Base-by-base conservation (phyloP, 192 early-diverging fungal species). In the Coemansia erecta region DNA sequence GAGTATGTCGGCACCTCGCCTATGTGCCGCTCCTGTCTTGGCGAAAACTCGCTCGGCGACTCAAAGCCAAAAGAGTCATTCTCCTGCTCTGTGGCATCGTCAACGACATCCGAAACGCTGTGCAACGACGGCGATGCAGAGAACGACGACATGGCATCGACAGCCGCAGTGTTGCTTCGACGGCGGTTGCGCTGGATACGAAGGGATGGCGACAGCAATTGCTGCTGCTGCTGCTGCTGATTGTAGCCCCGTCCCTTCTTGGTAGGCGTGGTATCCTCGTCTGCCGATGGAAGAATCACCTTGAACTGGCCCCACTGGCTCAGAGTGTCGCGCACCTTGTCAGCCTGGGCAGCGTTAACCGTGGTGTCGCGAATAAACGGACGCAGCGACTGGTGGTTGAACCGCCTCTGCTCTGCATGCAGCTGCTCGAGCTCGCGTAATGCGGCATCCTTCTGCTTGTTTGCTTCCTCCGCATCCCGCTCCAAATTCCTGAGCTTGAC, bases 241-340 rank as follows among this genome's bases (percentile, higher is more conserved):
- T n/a, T 19, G 10, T 17, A 21, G 14, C n/a, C 2, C 39, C 57
- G 39, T 5, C 52, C 23, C 24, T 28, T 35, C 48, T 55, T 66
- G 11, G 61, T 63, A 14, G 75, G 68, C 37, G 75, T 61, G 11
- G 18, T 42, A 11, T 63, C 49, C n/a, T 49, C 59, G 28, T 35
- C 42, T 8, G 43, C 33, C 3, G 60, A 18, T n/a, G 68, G 68
- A 50, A 67, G 57, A 53, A 66, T 53, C 14, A 66, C 58, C 46
- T 68, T 64, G 46, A 68, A 58, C 65, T 71, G 64, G 62, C 69
- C 68, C 75, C 75, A 78, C 59, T 67, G 61, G 23, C 61, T 65
- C 59, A 64, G 47, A 9, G 60, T 46, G 15, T 64, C 62, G 48
- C 52, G 56, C n/a, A 68, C 69, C 1, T 55, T n/a, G 48, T 78